A percentile compares a stretch with the other conserved stretches of the same genome.
These are phyloP conservation scores for Fusarium neocosmosporiellum DNA, from an alignment of 2,329 filamentous ascomycete species.

Conservation along the genomic window DNA sequence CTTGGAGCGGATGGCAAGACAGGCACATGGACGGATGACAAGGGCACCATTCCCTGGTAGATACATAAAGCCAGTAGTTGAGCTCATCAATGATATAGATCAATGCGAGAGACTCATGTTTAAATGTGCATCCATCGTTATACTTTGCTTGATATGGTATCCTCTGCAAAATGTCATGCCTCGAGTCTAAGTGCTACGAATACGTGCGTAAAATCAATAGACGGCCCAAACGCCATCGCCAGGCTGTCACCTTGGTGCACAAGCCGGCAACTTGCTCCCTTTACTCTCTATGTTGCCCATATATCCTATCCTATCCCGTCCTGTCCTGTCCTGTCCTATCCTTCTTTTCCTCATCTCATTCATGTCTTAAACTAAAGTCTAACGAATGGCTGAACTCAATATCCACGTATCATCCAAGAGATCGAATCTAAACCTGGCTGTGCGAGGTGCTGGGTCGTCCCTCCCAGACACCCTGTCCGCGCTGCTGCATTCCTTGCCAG, in stretches of 20 bases:
- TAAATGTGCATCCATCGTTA: slow-evolving; percentile 28
- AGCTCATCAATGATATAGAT: neutral
- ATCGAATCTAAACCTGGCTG: slow-evolving; percentile 33
- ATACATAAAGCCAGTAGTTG: too few species aligned
- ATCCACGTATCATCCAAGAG: neutral
- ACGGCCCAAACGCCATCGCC: slow-evolving; percentile 32
- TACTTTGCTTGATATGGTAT: slow-evolving; percentile 36
- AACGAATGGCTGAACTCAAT: slow-evolving; percentile 3
- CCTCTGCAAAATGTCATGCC: slow-evolving; percentile 29
- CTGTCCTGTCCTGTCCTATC: neutral
- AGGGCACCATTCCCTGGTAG: slow-evolving; percentile 15
- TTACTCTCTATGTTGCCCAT: slow-evolving; percentile 9
- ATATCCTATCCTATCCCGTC: neutral
- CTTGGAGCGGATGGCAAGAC: slow-evolving; percentile 10
- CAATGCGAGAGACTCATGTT: neutral
- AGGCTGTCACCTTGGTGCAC: slow-evolving; percentile 14
- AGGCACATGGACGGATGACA: slow-evolving; percentile 15
- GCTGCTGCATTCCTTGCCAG: slow-evolving; percentile 38
- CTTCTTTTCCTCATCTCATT: slow-evolving; percentile 9
- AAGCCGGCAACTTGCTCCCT: slow-evolving; percentile 17
- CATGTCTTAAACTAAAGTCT: neutral
- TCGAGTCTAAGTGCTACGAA: slow-evolving; percentile 26
- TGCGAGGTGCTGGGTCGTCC: slow-evolving; percentile 42
- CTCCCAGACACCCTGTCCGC: slow-evolving; percentile 34
- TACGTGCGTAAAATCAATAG: slow-evolving; percentile 21